A percentile compares a stretch with the other conserved stretches of the same genome.
These are phyloP conservation scores for Neonectria ditissima DNA, from an alignment of 2,329 filamentous ascomycete species.

Conservation along the genomic window DNA sequence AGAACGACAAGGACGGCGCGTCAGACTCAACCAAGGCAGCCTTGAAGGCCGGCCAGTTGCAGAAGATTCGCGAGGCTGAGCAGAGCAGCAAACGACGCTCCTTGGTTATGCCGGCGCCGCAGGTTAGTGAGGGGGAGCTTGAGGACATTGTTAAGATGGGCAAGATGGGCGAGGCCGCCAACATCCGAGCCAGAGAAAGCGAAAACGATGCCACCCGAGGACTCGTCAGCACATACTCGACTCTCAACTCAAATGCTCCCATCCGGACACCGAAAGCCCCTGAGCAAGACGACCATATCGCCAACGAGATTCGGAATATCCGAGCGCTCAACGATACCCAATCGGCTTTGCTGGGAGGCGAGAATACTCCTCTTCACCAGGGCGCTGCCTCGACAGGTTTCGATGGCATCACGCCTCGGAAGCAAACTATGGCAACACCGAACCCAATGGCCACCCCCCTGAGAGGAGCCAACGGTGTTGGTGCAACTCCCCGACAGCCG, in stretches of 20 bases:
- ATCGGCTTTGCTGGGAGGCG: conserved; percentile 91
- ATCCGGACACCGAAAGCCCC: conserved; percentile 93
- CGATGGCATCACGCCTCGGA: conserved; percentile 83
- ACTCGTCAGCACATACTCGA: conserved; percentile 87
- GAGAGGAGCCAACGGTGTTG: conserved; percentile 71
- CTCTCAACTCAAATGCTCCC: conserved; percentile 82
- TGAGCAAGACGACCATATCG: conserved; percentile 93
- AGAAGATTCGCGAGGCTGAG: conserved; percentile 94
- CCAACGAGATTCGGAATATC: conserved; percentile 96
- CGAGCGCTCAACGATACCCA: conserved; percentile 92
- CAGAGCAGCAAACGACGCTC: conserved; percentile 92
- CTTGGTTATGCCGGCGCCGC: conserved; percentile 86
- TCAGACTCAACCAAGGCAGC: conserved; percentile 86
- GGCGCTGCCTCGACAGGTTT: conserved; percentile 87
- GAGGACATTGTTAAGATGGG: conserved; percentile 99
- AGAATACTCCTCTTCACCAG: conserved; percentile 90
- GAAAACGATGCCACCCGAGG: conserved; percentile 89
- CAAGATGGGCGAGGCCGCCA: conserved; percentile 89
- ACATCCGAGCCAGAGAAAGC: conserved; percentile 77
- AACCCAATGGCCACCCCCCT: conserved; percentile 96
- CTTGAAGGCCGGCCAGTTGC: conserved; percentile 91
- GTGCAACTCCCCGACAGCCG: conserved; percentile 75
- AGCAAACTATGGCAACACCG: conserved; percentile 86
- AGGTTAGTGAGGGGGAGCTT: conserved; percentile 91
- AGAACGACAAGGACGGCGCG: conserved; percentile 86